phyloP scores from a whole-genome alignment of 768 basidiomycete genomes.

The Mycena sanguinolenta region DNA sequence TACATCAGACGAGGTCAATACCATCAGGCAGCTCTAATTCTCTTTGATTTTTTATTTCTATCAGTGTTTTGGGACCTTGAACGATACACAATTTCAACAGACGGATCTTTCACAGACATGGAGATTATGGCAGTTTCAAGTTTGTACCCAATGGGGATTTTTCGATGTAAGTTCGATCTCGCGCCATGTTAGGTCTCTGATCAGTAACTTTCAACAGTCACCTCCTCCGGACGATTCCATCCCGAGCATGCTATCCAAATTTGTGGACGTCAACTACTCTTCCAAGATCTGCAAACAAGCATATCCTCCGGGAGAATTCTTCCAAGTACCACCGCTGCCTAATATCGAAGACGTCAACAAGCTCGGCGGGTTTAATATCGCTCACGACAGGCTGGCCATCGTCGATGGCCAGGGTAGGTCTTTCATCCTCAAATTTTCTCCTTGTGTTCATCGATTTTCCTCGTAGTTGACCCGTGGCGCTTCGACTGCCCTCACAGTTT shows the following conservation, averaged over 20 bases:
- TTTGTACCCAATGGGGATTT: conserved; percentile 96
- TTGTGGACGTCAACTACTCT: conserved; percentile 63
- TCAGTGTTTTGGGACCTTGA: conserved; percentile 89
- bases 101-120: conserved; percentile 79
- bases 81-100: conserved; percentile 74
- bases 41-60: conserved; percentile 12
- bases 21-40: conserved; percentile 22
- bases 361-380: conserved; percentile 31
- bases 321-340: conserved; percentile 25
- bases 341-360: conserved; percentile 30
- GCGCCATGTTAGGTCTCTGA: conserved; percentile 15
- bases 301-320: conserved; percentile 29
- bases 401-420: conserved; percentile 30
- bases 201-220: conserved; percentile 6
- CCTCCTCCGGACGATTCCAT: conserved; percentile 17
- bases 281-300: conserved; percentile 33
- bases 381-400: conserved; percentile 32
- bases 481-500: conserved; percentile 33
- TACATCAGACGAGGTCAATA: conserved; percentile 28
- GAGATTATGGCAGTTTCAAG: conserved; percentile 91
- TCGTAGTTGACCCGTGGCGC: conserved; percentile 30
- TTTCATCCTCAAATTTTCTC: conserved; percentile 10
- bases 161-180: conserved; percentile 69
- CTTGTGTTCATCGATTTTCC: conserved; percentile 9
- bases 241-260: conserved; percentile 72